Conservation (phyloP, 495 filamentous ascomycete genomes). For the Hypomontagnella monticulosa region DNA sequence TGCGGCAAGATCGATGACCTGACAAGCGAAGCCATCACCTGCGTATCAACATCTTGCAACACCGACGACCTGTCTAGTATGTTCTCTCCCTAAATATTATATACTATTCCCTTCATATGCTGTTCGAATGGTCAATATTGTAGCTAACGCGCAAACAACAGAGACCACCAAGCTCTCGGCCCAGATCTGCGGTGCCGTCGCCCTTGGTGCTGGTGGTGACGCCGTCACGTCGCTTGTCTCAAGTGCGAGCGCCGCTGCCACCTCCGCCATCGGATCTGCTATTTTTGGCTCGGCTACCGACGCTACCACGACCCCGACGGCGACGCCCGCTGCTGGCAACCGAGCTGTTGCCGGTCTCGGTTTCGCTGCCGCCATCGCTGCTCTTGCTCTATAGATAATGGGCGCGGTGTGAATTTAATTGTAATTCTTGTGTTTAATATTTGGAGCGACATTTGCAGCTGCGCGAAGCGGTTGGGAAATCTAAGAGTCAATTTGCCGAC, state of each 20-base stretch:
- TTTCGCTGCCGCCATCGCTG: conserved; percentile 42
- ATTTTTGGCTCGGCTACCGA: conserved; percentile 6
- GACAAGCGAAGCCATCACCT: conserved; percentile 24
- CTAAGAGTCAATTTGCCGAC: conserved; percentile 22
- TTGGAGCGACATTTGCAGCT: no score
- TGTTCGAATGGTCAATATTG: no score
- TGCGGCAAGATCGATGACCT: conserved; percentile 37
- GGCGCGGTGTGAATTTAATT: not conserved
- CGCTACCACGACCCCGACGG: conserved; percentile 17
- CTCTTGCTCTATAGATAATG: conserved; percentile 44
- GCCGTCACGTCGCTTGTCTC: conserved; percentile 27
- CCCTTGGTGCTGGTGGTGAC: conserved; percentile 3
- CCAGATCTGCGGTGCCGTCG: conserved; percentile 32
- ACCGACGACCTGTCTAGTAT: conserved; percentile 38
- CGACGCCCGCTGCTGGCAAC: conserved; percentile 31
- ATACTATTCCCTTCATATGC: not conserved
- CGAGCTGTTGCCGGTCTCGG: conserved; percentile 35
- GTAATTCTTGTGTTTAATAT: conserved; percentile 1
- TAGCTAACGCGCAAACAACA: conserved; percentile 28
- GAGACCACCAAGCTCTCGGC: conserved; percentile 18
- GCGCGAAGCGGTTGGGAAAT: conserved; percentile 7
- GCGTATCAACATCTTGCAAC: conserved; percentile 34
- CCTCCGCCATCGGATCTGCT: conserved; percentile 20
- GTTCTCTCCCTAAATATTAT: not conserved
- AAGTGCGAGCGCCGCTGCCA: conserved; percentile 16